Evolutionary conservation across 495 filamentous ascomycete species (phyloP), one percentile per base, ranked within the genome.

Genomic region (Hypoxylon lienhwacheense): DNA sequence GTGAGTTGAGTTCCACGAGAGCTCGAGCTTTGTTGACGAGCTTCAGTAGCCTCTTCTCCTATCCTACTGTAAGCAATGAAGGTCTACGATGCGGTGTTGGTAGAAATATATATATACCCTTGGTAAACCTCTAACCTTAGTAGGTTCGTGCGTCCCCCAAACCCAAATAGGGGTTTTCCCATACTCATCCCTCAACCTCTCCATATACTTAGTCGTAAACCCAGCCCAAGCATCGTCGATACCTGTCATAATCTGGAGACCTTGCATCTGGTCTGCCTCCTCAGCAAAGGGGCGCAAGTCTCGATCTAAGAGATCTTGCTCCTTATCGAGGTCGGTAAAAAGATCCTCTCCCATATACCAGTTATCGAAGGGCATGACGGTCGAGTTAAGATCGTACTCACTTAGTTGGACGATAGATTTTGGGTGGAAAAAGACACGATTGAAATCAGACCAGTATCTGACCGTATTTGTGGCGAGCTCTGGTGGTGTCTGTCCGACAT

Each of bases 391-490:
- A 61, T 92, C 89, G 66, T 88, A 93, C 55, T 96, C 90, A 61
- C 86, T 86, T n/a, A 96, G 71, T 64, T 92, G 91, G 5, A 96
- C 77, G 28, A 95, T 81, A 3, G 91, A 96, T 29, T 84, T 84
- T 2, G 93, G 93, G 66, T 99, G 91, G 67, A 89, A 97, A 71
- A 85, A 97, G 10, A 95, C 77, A 20, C 89, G 82, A 55, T 87
- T 91, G 70, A 88, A 97, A 70, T 98, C 93, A 10, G 90, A 95
- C 91, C 95, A 98, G 73, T 90, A 97, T 22, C 89, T 85, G 14
- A 97, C 87, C 2, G 84, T 80, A 22, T 81, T 75, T 0, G 86
- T 77, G 2, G 77, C 86, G 11, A 96, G 79, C 12, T 73, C 72
- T 1, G 83, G 73, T 1, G 88, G 84, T 2, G 74, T 55, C 34